Evolutionary conservation across 2,329 filamentous ascomycete genomes (phyloP).

Genomic region (Lecanosticta acicola): DNA sequence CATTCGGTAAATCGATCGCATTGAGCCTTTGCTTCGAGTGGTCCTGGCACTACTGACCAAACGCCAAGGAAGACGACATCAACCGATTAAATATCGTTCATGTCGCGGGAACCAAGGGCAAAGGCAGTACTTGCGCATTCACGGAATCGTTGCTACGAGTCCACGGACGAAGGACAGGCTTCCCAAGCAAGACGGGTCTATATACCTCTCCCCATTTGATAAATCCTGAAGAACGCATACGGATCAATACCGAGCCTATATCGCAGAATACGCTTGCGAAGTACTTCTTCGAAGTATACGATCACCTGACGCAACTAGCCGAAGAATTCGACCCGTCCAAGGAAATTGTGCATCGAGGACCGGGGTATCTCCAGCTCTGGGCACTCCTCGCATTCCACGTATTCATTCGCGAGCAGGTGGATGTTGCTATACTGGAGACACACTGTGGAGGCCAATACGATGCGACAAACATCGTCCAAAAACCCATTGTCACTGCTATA

Average conservation of each 20-base stretch:
- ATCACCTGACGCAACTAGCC: constrained; percentile 42
- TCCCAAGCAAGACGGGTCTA: constrained; percentile 53
- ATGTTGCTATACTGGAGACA: constrained; percentile 76
- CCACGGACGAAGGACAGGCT: constrained; percentile 45
- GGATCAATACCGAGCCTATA: constrained; percentile 66
- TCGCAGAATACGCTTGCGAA: constrained; percentile 60
- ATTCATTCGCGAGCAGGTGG: constrained; percentile 69
- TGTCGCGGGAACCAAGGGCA: constrained; percentile 88
- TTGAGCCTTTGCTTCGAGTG: background rate
- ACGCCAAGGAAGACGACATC: constrained; percentile 16
- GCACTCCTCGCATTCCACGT: constrained; percentile 69
- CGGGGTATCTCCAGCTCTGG: constrained; percentile 73
- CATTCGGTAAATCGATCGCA: constrained; percentile 14
- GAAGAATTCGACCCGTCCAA: constrained; percentile 51
- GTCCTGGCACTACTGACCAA: background rate
- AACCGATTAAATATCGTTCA: constrained; percentile 54
- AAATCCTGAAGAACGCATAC: constrained; percentile 74
- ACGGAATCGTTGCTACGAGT: constrained; percentile 62
- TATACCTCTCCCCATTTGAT: constrained; percentile 83
- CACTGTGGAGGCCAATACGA: constrained; percentile 90
- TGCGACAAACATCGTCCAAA: constrained; percentile 72
- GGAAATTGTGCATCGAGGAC: constrained; percentile 49
- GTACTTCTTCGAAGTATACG: constrained; percentile 82
- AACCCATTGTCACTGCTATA: constrained; percentile 64
- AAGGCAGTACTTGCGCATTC: constrained; percentile 80